Evolutionary conservation across 306 rosid genomes (phyloP), one percentile per base, ranked within the genome.

Genomic region (Fagus crenata): DNA sequence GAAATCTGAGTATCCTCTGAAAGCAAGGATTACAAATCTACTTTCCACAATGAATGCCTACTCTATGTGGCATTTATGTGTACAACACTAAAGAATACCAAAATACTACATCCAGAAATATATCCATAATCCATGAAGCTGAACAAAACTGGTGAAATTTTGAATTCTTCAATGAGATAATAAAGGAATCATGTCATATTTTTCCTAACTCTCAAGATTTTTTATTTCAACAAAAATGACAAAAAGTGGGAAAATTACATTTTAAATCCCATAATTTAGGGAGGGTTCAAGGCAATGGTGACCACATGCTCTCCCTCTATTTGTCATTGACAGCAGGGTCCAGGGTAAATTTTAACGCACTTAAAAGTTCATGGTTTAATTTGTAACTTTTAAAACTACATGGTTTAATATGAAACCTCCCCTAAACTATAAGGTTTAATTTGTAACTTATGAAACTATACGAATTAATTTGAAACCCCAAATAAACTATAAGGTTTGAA

Each of bases 21-120:
- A 78, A 72, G 73, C 11, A 33, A 40, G 13, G 51, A 54, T 39
- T 28, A 76, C 67, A 72, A 39, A 51, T 41, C 49, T 8, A 7
- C 36, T 49, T 53, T 28, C 49, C 33, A 73, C 67, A 72, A 31
- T 69, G 73, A 49, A 39, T 36, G 51, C 17, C 13, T 43, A 73
- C 68, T 56, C 74, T 69, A 40, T 41, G 22, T 2, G 7, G 73
- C 31, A 49, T 32, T 41, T 41, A 76, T 28, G 39, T 14, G 61
- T 46, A 11, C 54, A 35, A 4, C 15, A 40, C 18, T 14, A 51
- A 2, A 54, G 49, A 31, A 72, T 2, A 46, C 51, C 4, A 0
- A 46, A 9, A 46, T 46, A 46, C 4, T 46, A 65, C 18, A 39
- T 39, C 14, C 12, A n/a, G 49, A 17, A 39, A 65, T 65, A 65